Conservation (phyloP, 257 asterid species). For the Capsicum baccatum region DNA sequence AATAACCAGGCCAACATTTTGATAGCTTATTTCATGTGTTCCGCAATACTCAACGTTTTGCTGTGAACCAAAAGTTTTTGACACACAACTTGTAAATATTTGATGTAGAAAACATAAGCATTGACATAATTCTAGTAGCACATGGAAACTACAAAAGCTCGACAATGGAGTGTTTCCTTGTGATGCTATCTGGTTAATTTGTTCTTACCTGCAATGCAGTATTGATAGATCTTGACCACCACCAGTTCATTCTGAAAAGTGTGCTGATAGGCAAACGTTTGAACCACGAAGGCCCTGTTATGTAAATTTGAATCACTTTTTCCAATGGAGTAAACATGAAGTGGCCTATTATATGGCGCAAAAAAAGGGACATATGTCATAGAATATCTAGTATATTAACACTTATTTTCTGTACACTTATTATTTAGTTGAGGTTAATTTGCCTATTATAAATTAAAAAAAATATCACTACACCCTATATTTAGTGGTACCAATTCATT, state of each 20-base stretch:
- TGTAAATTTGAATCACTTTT: neutral
- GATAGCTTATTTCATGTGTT: constrained; percentile 51
- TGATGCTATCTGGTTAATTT: neutral
- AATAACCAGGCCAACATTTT: constrained; percentile 76
- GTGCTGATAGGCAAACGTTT: neutral
- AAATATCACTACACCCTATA: too few species aligned
- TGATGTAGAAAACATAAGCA: neutral
- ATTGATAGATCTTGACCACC: constrained; percentile 90
- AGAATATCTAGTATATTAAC: too few species aligned
- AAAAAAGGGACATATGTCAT: neutral
- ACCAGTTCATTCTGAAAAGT: constrained; percentile 66
- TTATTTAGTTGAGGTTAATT: too few species aligned
- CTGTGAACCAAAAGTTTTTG: constrained; percentile 41
- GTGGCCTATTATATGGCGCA: neutral
- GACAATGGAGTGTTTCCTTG: neutral
- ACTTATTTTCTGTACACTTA: too few species aligned
- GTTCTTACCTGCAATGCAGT: constrained; percentile 61
- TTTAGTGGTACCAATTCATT: too few species aligned
- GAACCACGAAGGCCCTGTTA: neutral
- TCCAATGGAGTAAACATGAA: neutral
- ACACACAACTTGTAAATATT: neutral
- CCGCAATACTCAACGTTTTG: constrained; percentile 59
- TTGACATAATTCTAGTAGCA: neutral
- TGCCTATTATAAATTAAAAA: too few species aligned
- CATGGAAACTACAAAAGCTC: neutral